Percentiles rank a stretch among this genome's conserved stretches.
Evolutionary conservation across 2,329 filamentous ascomycete genomes (phyloP).

Genomic region (Claviceps digitariae): DNA sequence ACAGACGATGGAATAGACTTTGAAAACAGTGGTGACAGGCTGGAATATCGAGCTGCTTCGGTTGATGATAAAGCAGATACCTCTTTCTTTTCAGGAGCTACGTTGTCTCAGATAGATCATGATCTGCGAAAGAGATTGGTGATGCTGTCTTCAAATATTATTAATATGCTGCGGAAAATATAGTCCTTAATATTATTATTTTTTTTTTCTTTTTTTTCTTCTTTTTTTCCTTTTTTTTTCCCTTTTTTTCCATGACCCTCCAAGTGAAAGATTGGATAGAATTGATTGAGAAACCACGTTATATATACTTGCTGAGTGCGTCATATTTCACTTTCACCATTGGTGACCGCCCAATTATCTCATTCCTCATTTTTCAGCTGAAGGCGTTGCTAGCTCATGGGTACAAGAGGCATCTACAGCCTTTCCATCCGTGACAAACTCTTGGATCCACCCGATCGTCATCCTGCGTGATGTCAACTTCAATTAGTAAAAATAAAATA

Average conservation of each 20-base stretch:
- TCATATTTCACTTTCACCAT: neutral
- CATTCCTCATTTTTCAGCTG: neutral
- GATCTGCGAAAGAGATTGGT: neutral
- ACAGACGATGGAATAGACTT: neutral
- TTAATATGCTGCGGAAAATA: neutral
- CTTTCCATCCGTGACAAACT: conserved; percentile 26
- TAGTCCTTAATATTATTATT: neutral
- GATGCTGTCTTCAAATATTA: neutral
- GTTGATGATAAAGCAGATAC: neutral
- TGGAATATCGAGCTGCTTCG: neutral
- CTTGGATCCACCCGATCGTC: conserved; percentile 32
- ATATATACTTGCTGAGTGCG: neutral
- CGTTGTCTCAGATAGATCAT: neutral
- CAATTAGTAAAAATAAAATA: too few species aligned
- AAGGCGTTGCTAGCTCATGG: neutral
- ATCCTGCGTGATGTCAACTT: conserved; percentile 16
- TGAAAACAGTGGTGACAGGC: neutral
- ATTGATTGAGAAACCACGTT: neutral
- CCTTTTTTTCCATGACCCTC: neutral
- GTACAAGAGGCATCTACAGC: conserved; percentile 9
- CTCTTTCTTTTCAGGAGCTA: neutral
- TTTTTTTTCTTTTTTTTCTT: neutral
- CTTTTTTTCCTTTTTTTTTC: neutral
- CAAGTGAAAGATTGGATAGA: neutral
- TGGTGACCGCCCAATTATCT: neutral